A percentile compares a stretch with the other conserved stretches of the same genome.
Evolutionary conservation across 441 rosid genomes (phyloP).

Genomic region (Eruca vesicaria): DNA sequence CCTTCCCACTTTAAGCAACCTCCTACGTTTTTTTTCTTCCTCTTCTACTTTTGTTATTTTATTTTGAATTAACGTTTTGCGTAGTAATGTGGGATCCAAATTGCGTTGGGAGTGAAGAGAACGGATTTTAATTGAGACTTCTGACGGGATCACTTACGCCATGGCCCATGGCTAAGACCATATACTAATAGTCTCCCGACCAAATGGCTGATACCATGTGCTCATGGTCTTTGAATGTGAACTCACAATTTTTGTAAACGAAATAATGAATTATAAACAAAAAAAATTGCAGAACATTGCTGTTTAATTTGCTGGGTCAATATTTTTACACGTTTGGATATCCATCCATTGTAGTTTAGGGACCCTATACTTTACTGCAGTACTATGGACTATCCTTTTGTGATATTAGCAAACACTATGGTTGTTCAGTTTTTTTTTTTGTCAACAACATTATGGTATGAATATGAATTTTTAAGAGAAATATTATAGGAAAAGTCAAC

Average conservation of each 20-base stretch:
- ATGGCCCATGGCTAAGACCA: not conserved
- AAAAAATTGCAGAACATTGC: not conserved
- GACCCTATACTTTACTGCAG: not conserved
- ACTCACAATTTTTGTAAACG: not conserved
- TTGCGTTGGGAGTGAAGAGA: too few relatives aligned
- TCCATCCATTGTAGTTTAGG: not conserved
- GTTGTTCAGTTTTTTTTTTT: too few relatives aligned
- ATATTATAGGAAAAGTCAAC: not conserved
- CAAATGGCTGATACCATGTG: not conserved
- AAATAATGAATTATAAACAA: not conserved
- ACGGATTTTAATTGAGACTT: too few relatives aligned
- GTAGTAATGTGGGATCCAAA: not conserved
- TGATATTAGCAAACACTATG: not conserved
- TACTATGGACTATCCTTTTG: too few relatives aligned
- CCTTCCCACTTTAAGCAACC: conserved; percentile 32
- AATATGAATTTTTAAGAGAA: not conserved
- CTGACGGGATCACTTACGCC: not conserved
- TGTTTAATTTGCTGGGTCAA: not conserved
- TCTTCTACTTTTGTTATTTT: not conserved
- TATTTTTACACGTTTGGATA: not conserved
- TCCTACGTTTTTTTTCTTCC: conserved; percentile 29
- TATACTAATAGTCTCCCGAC: not conserved
- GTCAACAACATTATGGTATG: too few relatives aligned
- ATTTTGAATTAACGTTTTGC: not conserved
- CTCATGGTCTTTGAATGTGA: not conserved